phyloP scores from a whole-genome alignment of 257 asterid genomes.

The Plantago ovata region DNA sequence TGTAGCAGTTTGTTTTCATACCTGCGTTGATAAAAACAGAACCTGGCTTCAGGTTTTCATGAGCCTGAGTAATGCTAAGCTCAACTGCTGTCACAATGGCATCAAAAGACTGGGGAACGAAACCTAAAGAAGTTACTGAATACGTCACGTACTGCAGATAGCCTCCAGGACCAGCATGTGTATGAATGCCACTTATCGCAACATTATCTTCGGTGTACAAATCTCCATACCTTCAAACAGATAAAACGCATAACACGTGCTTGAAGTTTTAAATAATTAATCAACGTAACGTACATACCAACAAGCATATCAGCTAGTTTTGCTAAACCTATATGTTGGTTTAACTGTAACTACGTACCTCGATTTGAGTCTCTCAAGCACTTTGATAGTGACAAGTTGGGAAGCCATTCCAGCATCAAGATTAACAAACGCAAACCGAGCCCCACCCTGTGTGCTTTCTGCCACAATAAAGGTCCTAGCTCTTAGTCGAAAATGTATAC shows the following conservation, averaged over 20 bases:
- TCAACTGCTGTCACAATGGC: conserved; percentile 50
- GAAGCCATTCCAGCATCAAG: conserved; percentile 76
- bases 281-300: no score
- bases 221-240: conserved; percentile 43
- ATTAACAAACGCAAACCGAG: conserved; percentile 47
- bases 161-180: conserved; percentile 75
- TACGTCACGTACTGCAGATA: conserved; percentile 56
- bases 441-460: conserved; percentile 24
- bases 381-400: conserved; percentile 56
- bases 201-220: conserved; percentile 49
- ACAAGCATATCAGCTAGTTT: neutral
- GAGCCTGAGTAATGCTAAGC: conserved; percentile 56
- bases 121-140: conserved; percentile 52
- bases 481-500: conserved; percentile 54
- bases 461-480: conserved; percentile 49
- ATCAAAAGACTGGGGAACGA: conserved; percentile 59
- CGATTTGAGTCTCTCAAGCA: conserved; percentile 39
- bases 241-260: neutral
- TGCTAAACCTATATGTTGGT: neutral
- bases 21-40: conserved; percentile 48
- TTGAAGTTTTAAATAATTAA: no score
- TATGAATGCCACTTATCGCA: conserved; percentile 66
- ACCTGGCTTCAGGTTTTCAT: conserved; percentile 39
- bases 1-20: conserved; percentile 1
- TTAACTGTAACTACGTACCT: conserved; percentile 23